These are phyloP conservation scores for Xylariomycetidae sp. DNA, from an alignment of 2,329 filamentous ascomycete species.

Conservation along the genomic window DNA sequence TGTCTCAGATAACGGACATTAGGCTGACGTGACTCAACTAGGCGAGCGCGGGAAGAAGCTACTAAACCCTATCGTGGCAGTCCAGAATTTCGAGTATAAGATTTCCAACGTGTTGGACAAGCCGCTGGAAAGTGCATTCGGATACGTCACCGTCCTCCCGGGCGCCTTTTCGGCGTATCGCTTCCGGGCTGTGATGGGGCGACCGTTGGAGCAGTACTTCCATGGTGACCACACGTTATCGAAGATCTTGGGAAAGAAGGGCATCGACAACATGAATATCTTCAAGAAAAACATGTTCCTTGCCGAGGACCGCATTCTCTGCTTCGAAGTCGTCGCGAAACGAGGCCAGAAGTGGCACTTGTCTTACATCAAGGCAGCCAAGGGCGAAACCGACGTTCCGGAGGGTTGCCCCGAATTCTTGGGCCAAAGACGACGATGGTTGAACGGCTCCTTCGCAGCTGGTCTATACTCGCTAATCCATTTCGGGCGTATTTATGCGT, in stretches of 20 bases:
- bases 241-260: conserved; percentile 72
- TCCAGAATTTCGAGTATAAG: conserved; percentile 98
- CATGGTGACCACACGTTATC: conserved; percentile 94
- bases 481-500: conserved; percentile 88
- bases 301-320: conserved; percentile 96
- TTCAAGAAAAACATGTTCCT: conserved; percentile 99
- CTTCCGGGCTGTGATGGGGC: conserved; percentile 92
- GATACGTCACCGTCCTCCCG: conserved; percentile 92
- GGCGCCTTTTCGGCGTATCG: conserved; percentile 95
- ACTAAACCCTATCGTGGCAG: conserved; percentile 83
- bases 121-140: conserved; percentile 87
- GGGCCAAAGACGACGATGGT: conserved; percentile 88
- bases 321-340: conserved; percentile 95
- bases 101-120: conserved; percentile 97
- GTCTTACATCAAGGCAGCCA: conserved; percentile 93
- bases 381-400: conserved; percentile 93
- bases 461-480: conserved; percentile 94
- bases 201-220: conserved; percentile 96
- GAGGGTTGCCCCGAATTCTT: conserved; percentile 94
- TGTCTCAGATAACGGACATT: background rate
- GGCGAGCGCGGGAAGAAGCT: conserved; percentile 73
- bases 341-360: conserved; percentile 96
- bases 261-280: conserved; percentile 93
- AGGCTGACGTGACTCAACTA: background rate
- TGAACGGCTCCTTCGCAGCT: conserved; percentile 95